These are phyloP conservation scores for Emericellopsis terricola DNA, from an alignment of 495 filamentous ascomycete species.

Conservation along the genomic window DNA sequence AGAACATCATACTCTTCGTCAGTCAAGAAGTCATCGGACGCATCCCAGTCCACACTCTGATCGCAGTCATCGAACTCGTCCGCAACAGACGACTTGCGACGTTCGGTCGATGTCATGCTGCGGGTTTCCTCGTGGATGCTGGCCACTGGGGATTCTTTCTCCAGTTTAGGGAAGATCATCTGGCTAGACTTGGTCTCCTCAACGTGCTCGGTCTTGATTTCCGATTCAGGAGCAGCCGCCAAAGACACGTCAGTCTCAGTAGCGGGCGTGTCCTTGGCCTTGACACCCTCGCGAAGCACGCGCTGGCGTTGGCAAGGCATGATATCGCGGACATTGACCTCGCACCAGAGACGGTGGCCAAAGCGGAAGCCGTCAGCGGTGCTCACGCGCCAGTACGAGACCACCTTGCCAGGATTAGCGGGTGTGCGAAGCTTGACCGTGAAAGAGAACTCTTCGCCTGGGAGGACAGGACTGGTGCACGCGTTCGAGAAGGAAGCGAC, in stretches of 20 bases:
- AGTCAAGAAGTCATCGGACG: constrained; percentile 58
- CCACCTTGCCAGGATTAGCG: constrained; percentile 46
- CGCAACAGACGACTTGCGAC: constrained; percentile 9
- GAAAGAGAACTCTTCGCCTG: constrained; percentile 62
- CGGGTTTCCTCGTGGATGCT: constrained; percentile 49
- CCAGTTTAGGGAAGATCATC: constrained; percentile 95
- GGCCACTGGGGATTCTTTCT: constrained; percentile 76
- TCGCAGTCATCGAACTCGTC: constrained; percentile 50
- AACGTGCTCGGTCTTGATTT: constrained; percentile 5
- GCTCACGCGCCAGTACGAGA: constrained; percentile 95
- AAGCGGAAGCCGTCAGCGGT: constrained; percentile 65
- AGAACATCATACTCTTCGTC: constrained; percentile 97
- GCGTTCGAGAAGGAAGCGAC: constrained; percentile 67
- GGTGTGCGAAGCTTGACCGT: constrained; percentile 72
- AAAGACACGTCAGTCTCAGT: constrained; percentile 6
- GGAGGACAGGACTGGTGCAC: constrained; percentile 44
- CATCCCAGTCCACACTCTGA: constrained; percentile 38
- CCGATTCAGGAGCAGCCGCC: constrained; percentile 2
- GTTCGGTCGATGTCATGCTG: constrained; percentile 7
- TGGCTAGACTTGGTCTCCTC: constrained; percentile 29
- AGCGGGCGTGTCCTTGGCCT: constrained; percentile 7
- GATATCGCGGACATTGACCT: constrained; percentile 45
- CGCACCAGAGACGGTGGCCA: constrained; percentile 89
- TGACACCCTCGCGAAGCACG: neutral
- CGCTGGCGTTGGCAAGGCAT: too few relatives aligned